Evolutionary conservation across 805 yeast genomes (phyloP), one percentile per base, ranked within the genome.

Genomic region (Saccharomycopsis babjevae): DNA sequence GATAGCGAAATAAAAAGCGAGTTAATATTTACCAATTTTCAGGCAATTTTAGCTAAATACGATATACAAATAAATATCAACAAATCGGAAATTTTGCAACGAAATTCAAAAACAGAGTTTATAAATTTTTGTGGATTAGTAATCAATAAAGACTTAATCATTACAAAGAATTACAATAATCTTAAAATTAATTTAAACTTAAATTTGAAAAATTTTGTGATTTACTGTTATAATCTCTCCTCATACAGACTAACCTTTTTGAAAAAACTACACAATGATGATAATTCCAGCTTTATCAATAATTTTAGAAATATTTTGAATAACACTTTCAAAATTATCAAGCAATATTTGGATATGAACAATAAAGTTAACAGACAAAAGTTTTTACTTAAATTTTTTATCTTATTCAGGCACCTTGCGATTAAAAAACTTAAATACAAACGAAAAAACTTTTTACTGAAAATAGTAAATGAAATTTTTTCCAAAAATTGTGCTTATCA

Each of bases 1-100:
- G 75, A 83, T 0, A 69, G 76, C 40, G 34, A 66, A 11, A 58
- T 61, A 0, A 67, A 70, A 13, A 77, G 83, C 0, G 54, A 61
- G 1, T 61, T 59, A 2, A 69, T 79, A 52, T 59, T 54, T 20
- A n/a, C 50, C 5, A 54, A 54, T 15, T 30, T 59, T 22, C 34
- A 36, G 16, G 22, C 32, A 32, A n/a, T 42, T 20, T 30, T 59
- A 13, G 28, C 52, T 7, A 25, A 40, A 36, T 39, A 46, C 22
- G 42, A 54, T 15, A 38, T 59, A 2, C 30, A 59, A 22, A 59
- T 59, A 30, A 59, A 59, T 16, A 20, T 38, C 4, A 32, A 22
- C 18, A 59, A 59, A 18, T 54, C 61, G 11, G 57, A 46, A 25
- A 22, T 46, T 22, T 28, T 46, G 8, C 52, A 46, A 25, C 10